Evolutionary conservation across 2,329 filamentous ascomycete species (phyloP), one percentile per base, ranked within the genome.

Genomic region (Penicillium sp.): DNA sequence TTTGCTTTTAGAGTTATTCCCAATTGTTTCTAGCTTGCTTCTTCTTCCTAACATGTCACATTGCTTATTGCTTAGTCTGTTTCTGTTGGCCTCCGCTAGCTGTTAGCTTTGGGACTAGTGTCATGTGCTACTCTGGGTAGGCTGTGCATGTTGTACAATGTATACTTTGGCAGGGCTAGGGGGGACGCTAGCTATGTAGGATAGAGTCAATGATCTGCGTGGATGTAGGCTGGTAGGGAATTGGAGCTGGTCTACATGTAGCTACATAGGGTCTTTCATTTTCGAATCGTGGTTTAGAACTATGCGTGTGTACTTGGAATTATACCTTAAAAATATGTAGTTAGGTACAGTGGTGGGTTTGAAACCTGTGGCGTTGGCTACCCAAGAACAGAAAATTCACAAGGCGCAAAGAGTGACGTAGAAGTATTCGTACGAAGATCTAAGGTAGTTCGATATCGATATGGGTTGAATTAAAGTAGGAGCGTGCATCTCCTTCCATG

Each of bases 1-100:
- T 51, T 51, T 51, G 16, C 26, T 27, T 39, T 46, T 46, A 38
- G 41, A 46, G 48, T 51, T 51, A 30, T 45, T 46, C 41, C 34
- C 29, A 27, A 27, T 44, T 5, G 19, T 50, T 50, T 35, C 30
- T 50, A 47, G 45, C 35, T 29, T 44, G n/a, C 16, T 36, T 44
- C 19, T 11, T 29, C 5, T 50, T 39, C 26, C 7, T 44, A 18
- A 36, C 35, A 16, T 48, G 18, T 42, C 46, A 42, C 46, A 48
- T 41, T 48, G 16, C 46, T 48, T 41, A 16, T 29, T 32, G 32
- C 23, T 30, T 19, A 48, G 46, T 40, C 16, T 41, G 16, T 26
- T 23, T 30, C 16, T 23, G 9, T 19, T 30, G 16, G 18, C 18
- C 35, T 41, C 46, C 46, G 30, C 46, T 32, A n/a, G 26, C 5